These are phyloP conservation scores for Leccinum variicolor DNA, from an alignment of 768 basidiomycete species.

Conservation along the genomic window DNA sequence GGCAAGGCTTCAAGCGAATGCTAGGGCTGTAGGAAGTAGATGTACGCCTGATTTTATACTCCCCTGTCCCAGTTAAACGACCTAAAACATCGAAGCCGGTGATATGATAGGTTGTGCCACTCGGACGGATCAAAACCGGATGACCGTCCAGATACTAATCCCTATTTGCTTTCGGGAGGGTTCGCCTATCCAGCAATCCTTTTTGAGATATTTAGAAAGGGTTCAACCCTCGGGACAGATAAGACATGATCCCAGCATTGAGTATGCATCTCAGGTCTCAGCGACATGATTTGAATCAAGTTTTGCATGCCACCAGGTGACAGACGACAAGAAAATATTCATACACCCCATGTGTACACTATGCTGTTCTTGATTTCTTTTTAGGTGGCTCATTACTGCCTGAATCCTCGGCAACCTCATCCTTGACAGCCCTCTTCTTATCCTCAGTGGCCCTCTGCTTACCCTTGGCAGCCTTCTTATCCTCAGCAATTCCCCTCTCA, in stretches of 20 bases:
- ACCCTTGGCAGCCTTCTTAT: no score
- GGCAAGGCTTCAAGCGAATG: conserved; percentile 52
- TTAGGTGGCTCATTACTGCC: no score
- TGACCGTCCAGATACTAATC: background rate
- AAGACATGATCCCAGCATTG: background rate
- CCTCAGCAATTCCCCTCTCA: no score
- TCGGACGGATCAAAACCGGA: background rate
- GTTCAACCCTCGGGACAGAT: background rate
- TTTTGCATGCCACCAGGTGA: no score
- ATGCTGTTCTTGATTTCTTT: no score
- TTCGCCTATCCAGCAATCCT: background rate
- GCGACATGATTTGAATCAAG: no score
- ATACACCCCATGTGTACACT: no score
- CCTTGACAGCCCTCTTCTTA: no score
- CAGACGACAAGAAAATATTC: no score
- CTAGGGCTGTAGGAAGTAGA: conserved; percentile 27
- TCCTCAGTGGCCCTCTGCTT: no score
- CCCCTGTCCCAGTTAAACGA: background rate
- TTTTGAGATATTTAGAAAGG: background rate
- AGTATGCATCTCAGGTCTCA: no score
- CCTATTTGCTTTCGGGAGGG: background rate
- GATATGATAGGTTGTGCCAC: background rate
- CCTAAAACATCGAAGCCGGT: background rate
- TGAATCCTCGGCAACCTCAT: no score
- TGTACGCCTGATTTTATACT: background rate